Evolutionary conservation across 768 basidiomycete genomes (phyloP), one percentile per base, ranked within the genome.

Genomic region (Agrocybe pediades): DNA sequence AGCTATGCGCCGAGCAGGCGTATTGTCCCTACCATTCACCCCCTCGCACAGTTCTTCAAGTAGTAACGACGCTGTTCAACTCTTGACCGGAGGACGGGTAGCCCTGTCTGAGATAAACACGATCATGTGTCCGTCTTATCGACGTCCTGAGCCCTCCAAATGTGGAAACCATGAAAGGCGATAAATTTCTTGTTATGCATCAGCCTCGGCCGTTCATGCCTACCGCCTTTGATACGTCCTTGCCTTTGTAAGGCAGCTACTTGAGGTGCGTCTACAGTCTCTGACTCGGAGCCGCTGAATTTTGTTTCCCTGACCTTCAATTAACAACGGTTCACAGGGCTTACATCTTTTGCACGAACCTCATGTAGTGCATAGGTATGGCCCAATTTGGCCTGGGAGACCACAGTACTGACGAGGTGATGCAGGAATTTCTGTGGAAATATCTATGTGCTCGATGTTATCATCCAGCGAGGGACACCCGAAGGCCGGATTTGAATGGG

Each of bases 91-190:
- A 15, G 29, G 15, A 3, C 33, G 33, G 13, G 33, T 30, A 13
- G 8, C 2, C 2, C 19, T 29, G 19, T 39, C 0, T 15, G 53
- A 11, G 56, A 68, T 46, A 61, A 65, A 11, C 47, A 53, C 8
- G 79, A 76, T 24, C 71, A 75, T 74, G 73, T 11, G 62, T 73
- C 1, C 72, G 68, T 0, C 33, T 74, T 6, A 56, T 60, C 17
- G 67, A 67, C 1, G 49, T 56, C 0, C 44, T 69, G 0, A 24
- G 60, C 8, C 39, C 59, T 9, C 66, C 65, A 8, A 57, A 64
- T 21, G 62, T 71, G 40, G 49, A 39, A 1, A 46, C 61, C 9
- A 17, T 44, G 1, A 9, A 36, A 19, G 25, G 19, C 20, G 13
- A 41, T 24, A 19, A 23, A 13, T 50, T 6, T n/a, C 11, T 24